Evolutionary conservation across 768 basidiomycete genomes (phyloP), one percentile per base, ranked within the genome.

Genomic region (Macrolepiota fuliginosa): DNA sequence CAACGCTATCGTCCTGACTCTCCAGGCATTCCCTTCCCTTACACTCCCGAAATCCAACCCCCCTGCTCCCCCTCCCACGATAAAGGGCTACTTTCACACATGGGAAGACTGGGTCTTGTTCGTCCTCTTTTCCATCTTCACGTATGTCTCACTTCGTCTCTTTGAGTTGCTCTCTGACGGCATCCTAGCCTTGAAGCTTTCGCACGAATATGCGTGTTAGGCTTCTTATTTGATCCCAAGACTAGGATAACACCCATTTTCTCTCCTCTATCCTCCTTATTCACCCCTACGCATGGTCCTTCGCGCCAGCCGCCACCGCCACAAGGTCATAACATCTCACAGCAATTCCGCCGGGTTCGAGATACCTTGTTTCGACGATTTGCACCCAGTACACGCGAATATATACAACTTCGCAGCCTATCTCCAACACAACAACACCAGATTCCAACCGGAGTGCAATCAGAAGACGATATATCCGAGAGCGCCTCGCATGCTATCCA

Each of bases 101-200:
- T 98, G 96, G 96, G 93, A 95, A 68, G 96, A 98, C 72, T 89
- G 84, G 68, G 86, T 80, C n/a, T 77, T 98, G 17, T 92, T 98
- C 71, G 82, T 69, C 19, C 75, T 98, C 57, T 98, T 98, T 74
- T 74, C 88, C 62, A 68, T 91, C 66, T 98, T 94, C 81, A 94
- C 94, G 90, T 90, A 75, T 68, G 88, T 82, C 11, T 19, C 47
- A 35, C 17, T 24, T 42, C 40, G 7, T 54, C 37, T 35, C 15
- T 32, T 22, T 56, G 36, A 29, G 52, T n/a, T 29, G 45, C 19
- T 58, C 42, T 60, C 64, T 70, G 22, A 66, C 32, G 22, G 19
- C 42, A 12, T 24, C n/a, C 9, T 64, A 94, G 92, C 5, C 63
- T 95, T 54, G 96, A 98, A 77, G 87, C 89, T 50, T 79, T 91